Evolutionary conservation across 1,139 yeast genomes (phyloP), one percentile per base, ranked within the genome.

Genomic region (Scheffersomyces segobiensis): DNA sequence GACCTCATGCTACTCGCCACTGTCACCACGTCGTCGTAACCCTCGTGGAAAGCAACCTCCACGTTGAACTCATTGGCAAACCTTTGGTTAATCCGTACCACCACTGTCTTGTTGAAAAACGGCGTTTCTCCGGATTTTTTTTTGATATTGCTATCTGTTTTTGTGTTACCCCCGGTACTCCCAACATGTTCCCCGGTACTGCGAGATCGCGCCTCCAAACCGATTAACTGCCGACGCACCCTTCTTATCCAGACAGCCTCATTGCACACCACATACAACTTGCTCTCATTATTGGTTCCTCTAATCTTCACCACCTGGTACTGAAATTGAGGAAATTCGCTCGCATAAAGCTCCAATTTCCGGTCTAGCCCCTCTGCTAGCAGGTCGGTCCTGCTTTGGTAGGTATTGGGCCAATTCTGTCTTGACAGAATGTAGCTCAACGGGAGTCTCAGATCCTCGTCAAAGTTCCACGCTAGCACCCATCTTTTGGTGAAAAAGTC

Each of bases 381-480:
- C 42, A 32, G 17, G 42, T 32, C 57, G 52, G 52, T n/a, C 20
- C 52, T 18, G 19, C 52, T 51, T 8, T 53, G 56, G n/a, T 7
- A 21, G 20, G 47, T 50, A 20, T 42, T 22, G 32, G 8, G 32
- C 32, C 32, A 12, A 7, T 10, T 17, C 17, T 32, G 42, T 32
- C 42, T 32, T 12, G 42, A 4, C 42, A 7, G 42, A 32, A 32
- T 32, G 42, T 32, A 32, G 42, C 42, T 32, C 12, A 32, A 10
- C 42, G 42, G 42, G 5, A 32, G 42, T 32, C 42, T 32, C 42
- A 32, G 42, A 32, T 12, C 42, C 42, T 18, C 46, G 19, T 53
- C 42, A 52, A 58, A 53, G 32, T 54, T 60, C 73, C 73, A 69
- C 6, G 63, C 71, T 17, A 68, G 49, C 0, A 69, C 57, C 71